Evolutionary conservation across 305 asterid species (phyloP), one percentile per base, ranked within the genome.

Genomic region (Salvia sclarea): DNA sequence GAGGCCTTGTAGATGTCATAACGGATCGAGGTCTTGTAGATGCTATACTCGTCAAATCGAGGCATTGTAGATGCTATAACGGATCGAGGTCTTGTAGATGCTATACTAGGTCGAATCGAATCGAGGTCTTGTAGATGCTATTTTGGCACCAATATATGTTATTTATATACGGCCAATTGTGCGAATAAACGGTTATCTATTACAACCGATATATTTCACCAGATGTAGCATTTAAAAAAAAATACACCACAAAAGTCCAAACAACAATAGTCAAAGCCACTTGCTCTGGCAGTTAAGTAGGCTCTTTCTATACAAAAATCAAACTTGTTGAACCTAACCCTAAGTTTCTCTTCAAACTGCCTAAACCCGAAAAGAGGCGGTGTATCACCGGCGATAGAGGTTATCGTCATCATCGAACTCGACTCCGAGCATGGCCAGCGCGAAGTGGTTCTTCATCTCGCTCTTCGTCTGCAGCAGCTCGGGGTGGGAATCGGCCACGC

Each of bases 391-490:
- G 83, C 84, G 72, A 61, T 81, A 54, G 33, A 81, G 76, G 71
- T 67, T 67, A 61, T 83, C 85, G 6, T 79, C 96, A 0, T 81
- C 92, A 24, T 85, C 96, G 6, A 85, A 72, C 56, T 91, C 96
- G 50, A 85, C 93, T 58, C 93, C 97, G 11, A 83, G 77, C 97
- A 91, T 88, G 55, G 97, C 97, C 75, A 91, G 67, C 28, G 96
- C 88, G 20, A 88, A 86, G 75, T 91, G 95, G 80, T 81, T 78
- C 44, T 74, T 85, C 90, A 83, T 85, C 70, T 91, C 96, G 59
- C 86, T 91, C 73, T 78, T 87, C 1, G 86, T 82, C 72, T 75
- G 83, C 45, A 78, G 83, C 80, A 79, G 53, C 62, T 83, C 90
- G 4, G 80, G 57, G 73, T 68, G 53, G 55, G 68, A 59, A 16